Percentiles rank a stretch among this genome's conserved stretches.
Evolutionary conservation across 495 filamentous ascomycete species (phyloP).

Genomic region (Penicillium flavigenum): DNA sequence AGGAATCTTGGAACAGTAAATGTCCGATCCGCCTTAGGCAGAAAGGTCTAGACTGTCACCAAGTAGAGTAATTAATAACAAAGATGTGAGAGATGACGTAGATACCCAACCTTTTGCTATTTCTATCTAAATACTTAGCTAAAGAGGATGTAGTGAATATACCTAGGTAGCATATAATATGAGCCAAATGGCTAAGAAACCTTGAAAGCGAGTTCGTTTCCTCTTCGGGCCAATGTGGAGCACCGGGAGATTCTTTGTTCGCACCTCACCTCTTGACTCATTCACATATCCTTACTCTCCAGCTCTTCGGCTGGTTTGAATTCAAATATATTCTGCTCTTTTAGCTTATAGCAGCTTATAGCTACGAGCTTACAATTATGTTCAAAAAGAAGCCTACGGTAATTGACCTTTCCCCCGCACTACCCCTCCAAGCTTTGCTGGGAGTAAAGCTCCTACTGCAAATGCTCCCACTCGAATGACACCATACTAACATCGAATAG

Average conservation of each 20-base stretch:
- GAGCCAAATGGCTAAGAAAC: too few relatives aligned
- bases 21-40: too few relatives aligned
- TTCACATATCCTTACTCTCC: not conserved
- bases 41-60: too few relatives aligned
- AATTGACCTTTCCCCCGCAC: slow-evolving; percentile 33
- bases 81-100: too few relatives aligned
- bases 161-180: too few relatives aligned
- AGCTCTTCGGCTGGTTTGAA: not conserved
- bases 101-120: too few relatives aligned
- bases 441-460: not conserved
- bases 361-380: slow-evolving; percentile 43
- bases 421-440: slow-evolving; percentile 19
- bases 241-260: slow-evolving; percentile 2
- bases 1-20: too few relatives aligned
- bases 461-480: too few relatives aligned
- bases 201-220: not conserved
- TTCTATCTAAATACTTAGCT: too few relatives aligned
- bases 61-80: too few relatives aligned
- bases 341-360: too few relatives aligned
- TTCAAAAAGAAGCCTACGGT: slow-evolving; percentile 82
- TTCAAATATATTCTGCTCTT: not conserved
- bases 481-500: slow-evolving; percentile 31
- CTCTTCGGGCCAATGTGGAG: not conserved
- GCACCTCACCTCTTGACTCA: slow-evolving; percentile 1
- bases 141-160: too few relatives aligned